These are phyloP conservation scores for Boletus rex-veris DNA, from an alignment of 768 basidiomycete species.

Conservation along the genomic window DNA sequence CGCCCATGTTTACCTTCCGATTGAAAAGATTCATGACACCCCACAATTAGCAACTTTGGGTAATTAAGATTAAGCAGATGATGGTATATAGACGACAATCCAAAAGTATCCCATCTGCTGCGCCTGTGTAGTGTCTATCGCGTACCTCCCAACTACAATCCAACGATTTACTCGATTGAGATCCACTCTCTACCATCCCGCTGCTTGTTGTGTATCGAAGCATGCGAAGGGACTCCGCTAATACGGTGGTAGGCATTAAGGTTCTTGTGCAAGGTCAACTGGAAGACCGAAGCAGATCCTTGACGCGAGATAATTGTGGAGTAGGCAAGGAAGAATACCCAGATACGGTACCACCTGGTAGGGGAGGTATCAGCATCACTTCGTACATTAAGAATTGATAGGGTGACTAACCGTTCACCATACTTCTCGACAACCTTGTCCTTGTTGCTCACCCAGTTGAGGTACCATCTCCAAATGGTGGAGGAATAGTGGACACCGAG, in stretches of 20 bases:
- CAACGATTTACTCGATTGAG: slow-evolving; percentile 19
- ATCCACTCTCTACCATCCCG: slow-evolving; percentile 28
- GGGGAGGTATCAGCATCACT: not conserved
- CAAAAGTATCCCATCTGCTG: slow-evolving; percentile 10
- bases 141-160: not conserved
- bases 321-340: slow-evolving; percentile 97
- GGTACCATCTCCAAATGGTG: slow-evolving; percentile 89
- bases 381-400: too few species aligned
- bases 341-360: slow-evolving; percentile 80
- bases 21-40: too few species aligned
- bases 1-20: too few species aligned
- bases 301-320: slow-evolving; percentile 83
- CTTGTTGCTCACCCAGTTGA: slow-evolving; percentile 95
- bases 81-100: slow-evolving; percentile 19
- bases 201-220: slow-evolving; percentile 65
- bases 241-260: slow-evolving; percentile 93
- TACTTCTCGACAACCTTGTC: slow-evolving; percentile 87
- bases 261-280: slow-evolving; percentile 98
- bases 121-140: not conserved
- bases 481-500: slow-evolving; percentile 97
- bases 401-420: slow-evolving; percentile 58
- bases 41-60: not conserved
- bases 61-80: slow-evolving; percentile 27
- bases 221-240: slow-evolving; percentile 77
- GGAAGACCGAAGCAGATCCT: slow-evolving; percentile 91